phyloP scores from a whole-genome alignment of 768 basidiomycete genomes.

The Suillus discolor region DNA sequence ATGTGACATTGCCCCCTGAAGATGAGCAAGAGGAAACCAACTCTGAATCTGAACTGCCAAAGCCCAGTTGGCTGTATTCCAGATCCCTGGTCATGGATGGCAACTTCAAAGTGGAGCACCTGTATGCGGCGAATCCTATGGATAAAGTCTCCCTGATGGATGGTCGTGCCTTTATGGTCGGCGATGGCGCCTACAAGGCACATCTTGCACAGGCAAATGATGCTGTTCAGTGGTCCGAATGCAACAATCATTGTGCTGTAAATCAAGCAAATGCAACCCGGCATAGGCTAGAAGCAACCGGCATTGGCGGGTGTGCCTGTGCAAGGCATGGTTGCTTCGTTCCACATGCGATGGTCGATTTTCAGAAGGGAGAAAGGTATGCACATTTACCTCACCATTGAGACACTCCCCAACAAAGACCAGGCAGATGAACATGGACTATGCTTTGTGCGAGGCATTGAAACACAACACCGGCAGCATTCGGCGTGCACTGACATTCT shows the following conservation, averaged over 20 bases:
- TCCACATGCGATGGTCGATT: neutral
- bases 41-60: neutral
- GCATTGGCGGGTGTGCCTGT: neutral
- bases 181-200: neutral
- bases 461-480: neutral
- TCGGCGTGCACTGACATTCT: neutral
- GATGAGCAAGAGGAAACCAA: neutral
- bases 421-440: neutral
- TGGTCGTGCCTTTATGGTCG: neutral
- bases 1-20: slow-evolving; percentile 5
- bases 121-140: neutral
- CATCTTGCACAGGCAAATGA: neutral
- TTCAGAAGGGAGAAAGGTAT: neutral
- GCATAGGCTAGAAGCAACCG: neutral
- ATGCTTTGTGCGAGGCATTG: neutral
- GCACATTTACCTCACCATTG: no score
- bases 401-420: no score
- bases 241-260: neutral
- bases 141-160: neutral
- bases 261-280: neutral
- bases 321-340: neutral
- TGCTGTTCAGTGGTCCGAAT: neutral
- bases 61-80: neutral
- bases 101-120: neutral
- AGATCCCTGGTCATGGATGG: neutral